Base-by-base conservation (phyloP, 2,329 filamentous ascomycete species). In the Pyrenochaeta sp. region DNA sequence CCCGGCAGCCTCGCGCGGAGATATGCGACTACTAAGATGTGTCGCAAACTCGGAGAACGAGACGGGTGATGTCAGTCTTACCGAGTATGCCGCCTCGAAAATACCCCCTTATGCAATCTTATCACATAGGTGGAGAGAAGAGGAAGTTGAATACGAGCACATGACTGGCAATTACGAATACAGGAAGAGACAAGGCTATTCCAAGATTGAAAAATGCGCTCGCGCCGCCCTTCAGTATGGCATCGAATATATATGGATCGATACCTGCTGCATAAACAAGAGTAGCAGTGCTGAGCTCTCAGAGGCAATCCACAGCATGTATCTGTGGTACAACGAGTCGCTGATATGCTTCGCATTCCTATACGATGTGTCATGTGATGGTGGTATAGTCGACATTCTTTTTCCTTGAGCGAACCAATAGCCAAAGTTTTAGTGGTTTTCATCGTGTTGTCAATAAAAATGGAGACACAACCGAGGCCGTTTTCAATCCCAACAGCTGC, bases 241-340 rank as follows among this genome's bases (percentile, higher is more conserved):
- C 5, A 30, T 40, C 14, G n/a, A 31, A 1, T 30, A 40, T 4
- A 37, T 54, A 9, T 60, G 56, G 56, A 29, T 57, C 5, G 56
- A 60, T 35, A 39, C 45, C 10, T 49, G 46, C 15, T 49, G 53
- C 30, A 56, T 54, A 27, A 45, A 57, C 23, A 57, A 54, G 23
- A 27, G 17, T 6, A 37, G 29, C 15, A 54, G 50, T 31, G 49
- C 54, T 11, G 54, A 57, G 39, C 41, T 57, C 9, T 39, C 31
- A 12, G 54, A 57, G 46, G 54, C 54, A 3, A 58, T 59, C 37
- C 58, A 59, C 37, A 58, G 54, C 17, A 59, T 59, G 56, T 57
- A 29, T 21, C 9, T 12, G 15, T 57, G 31, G 27, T 57, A 57
- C 27, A 15, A 36, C 7, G 31, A 45, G 18, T 37, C 50, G 6